Evolutionary conservation across 768 basidiomycete species (phyloP), one percentile per base, ranked within the genome.

Genomic region (Dictyophora rubrovolvata): DNA sequence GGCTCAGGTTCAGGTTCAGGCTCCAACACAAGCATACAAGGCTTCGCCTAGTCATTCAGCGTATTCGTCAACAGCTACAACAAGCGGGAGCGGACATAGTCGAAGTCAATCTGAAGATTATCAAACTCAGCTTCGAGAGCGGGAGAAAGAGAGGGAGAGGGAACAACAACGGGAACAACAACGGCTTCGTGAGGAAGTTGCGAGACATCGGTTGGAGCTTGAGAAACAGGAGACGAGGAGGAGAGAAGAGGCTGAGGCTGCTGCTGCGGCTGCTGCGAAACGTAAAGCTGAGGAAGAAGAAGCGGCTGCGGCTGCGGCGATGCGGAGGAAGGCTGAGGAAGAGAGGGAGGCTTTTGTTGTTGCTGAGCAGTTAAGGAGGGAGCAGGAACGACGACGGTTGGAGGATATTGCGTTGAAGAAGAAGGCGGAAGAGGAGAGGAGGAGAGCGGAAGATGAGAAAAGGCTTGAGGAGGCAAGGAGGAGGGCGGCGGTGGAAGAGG

Each of bases 251-350:
- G 61, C 62, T 54, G 60, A 65, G 11, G 64, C 63, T 16, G 61
- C 28, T 28, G 61, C 62, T 54, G 60, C 66, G 16, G 63, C 61
- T 16, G 63, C 66, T 22, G 65, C 62, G 14, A 62, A 60, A 54
- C 60, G 62, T 20, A 59, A 63, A 22, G 62, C 60, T 37, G 65
- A 66, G n/a, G 42, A 61, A 23, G 68, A 67, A 23, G 64, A 63
- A n/a, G 65, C 60, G 1, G 47, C 63, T 53, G 56, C 60, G 54
- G 18, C 58, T 60, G 20, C 58, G 37, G 46, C 37, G 57, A 64
- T 57, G 56, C 64, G 59, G 57, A 69, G 69, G 61, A 68, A 65
- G 64, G 68, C 67, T 42, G 74, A 74, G 10, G 71, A 71, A 11
- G 63, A 59, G 47, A 37, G 20, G 21, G 55, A 56, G 18, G 18